Percentiles rank a stretch among this genome's conserved stretches.
phyloP scores from a whole-genome alignment of 129 eudicot genomes.

The Artemisia tridentata region DNA sequence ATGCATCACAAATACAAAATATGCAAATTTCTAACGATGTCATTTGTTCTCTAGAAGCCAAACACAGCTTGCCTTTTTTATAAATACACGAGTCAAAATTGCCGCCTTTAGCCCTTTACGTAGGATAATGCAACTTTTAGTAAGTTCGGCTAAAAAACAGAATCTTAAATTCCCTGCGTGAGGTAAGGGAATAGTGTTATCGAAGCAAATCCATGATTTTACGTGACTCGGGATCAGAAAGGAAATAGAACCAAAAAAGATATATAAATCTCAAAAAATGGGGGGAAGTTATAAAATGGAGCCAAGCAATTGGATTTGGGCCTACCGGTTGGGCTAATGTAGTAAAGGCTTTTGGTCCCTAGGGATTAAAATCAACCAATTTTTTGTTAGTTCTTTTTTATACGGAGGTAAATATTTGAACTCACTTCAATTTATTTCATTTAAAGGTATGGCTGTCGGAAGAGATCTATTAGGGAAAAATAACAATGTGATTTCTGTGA shows the following conservation, averaged over 20 bases:
- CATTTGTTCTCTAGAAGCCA: no score
- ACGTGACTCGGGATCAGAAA: neutral
- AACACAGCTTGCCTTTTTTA: no score
- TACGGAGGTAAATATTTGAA: neutral
- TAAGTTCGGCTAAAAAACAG: no score
- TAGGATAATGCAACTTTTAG: no score
- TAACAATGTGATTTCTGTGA: conserved; percentile 77
- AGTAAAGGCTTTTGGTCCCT: no score
- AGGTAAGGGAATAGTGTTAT: neutral
- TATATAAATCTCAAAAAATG: neutral
- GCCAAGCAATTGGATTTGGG: neutral
- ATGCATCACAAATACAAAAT: no score
- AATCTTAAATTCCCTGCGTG: no score
- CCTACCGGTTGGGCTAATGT: neutral
- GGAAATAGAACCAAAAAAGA: neutral
- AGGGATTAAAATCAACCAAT: no score
- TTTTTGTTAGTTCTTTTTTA: no score
- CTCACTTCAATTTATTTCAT: neutral
- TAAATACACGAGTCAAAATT: no score
- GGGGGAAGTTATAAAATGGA: neutral
- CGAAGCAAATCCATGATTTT: neutral
- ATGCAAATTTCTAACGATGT: no score
- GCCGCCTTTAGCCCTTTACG: no score
- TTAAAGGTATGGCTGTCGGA: conserved; percentile 86
- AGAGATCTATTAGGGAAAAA: conserved; percentile 81